A percentile compares a stretch with the other conserved stretches of the same genome.
phyloP scores from a whole-genome alignment of 257 asterid species.

The Przewalskia tangutica region DNA sequence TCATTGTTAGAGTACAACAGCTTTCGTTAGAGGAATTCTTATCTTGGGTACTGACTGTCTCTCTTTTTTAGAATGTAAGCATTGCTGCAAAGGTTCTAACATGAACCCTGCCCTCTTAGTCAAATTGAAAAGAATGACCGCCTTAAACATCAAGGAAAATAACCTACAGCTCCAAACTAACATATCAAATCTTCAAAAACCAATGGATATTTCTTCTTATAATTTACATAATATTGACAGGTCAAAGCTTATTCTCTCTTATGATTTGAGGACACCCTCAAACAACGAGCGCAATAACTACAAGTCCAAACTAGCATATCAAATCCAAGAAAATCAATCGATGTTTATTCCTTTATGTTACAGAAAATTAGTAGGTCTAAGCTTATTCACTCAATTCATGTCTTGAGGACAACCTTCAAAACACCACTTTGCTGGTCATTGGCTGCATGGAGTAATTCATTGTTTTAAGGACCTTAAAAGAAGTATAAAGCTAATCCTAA shows the following conservation, averaged over 20 bases:
- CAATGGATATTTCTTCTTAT: not conserved
- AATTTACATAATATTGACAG: not conserved
- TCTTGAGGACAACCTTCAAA: not conserved
- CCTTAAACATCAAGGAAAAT: not conserved
- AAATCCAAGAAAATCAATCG: not conserved
- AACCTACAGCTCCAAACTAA: not conserved
- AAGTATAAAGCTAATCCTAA: not conserved
- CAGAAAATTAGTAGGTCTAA: not conserved
- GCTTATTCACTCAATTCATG: not conserved
- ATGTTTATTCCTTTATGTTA: not conserved
- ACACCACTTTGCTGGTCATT: not conserved
- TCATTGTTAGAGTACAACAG: not conserved
- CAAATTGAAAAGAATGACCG: not conserved
- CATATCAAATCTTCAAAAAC: not conserved
- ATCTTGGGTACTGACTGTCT: not conserved
- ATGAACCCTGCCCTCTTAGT: not conserved
- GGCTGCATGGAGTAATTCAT: not conserved
- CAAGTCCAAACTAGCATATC: not conserved
- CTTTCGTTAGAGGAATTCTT: not conserved
- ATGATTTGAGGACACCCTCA: not conserved
- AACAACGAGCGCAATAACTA: not conserved
- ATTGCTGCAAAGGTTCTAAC: not conserved
- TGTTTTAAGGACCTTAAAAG: not conserved
- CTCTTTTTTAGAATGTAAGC: not conserved
- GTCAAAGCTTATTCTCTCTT: not conserved